Base-by-base conservation (phyloP, 192 early-diverging fungal genomes). In the Entrophospora sp. region DNA sequence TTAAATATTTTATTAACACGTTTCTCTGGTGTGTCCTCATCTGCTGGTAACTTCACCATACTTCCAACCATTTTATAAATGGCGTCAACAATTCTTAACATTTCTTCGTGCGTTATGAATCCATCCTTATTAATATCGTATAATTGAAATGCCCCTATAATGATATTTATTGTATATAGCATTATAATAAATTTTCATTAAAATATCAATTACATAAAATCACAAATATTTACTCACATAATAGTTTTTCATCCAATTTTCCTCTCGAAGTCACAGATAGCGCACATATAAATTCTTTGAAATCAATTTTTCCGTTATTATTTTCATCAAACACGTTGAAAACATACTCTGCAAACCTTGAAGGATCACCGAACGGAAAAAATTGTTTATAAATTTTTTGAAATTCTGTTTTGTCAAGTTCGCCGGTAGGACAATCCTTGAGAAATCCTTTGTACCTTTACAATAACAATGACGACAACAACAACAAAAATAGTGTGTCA, bases 301-400 rank as follows among this genome's bases (percentile, higher is more conserved):
- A 96, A 63, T 93, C 89, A 53, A 96, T 90, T 14, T 77, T 82
- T 31, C 91, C 90, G 71, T 93, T 90, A 75, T 89, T 87, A 73
- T 97, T 90, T 28, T 72, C 76, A 70, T 97, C 94, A 74, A 97
- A 91, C 35, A 93, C 87, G 68, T 90, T 82, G 70, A 97, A 95
- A 2, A 92, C 91, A 71, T 87, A 85, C 71, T 94, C 88, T 12
- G 94, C 89, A 77, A 92, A 97, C 46, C 81, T 79, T 52, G 87
- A 84, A 5, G 91, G 83, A 70, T 97, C 91, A 37, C 94, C 94
- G 73, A 97, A 95, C 28, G 94, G 92, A 67, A 97, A 97, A 72
- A 91, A 95, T 64, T 91, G 88, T 73, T 95, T 94, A 79, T 94
- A 97, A 46, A 95, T 92, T 55, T 89, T 86, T 72, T 87, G 87